A percentile compares a stretch with the other conserved stretches of the same genome.
These are phyloP conservation scores for Balansia obtecta DNA, from an alignment of 2,329 filamentous ascomycete species.

Conservation along the genomic window DNA sequence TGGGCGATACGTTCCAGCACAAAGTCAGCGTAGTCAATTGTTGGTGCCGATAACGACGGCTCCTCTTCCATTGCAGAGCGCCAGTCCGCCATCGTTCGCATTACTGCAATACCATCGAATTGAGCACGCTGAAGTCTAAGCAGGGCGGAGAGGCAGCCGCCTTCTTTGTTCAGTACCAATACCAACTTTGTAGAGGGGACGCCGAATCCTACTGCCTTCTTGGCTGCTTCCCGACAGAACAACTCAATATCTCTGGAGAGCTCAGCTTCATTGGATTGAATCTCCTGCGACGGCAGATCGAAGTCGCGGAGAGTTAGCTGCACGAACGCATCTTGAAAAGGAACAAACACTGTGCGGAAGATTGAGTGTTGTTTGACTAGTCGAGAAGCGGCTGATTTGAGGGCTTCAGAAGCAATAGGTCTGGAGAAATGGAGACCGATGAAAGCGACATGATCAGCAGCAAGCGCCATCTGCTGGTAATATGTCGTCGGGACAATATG, in stretches of 20 bases:
- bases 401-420: neutral
- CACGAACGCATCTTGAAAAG: neutral
- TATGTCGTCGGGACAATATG: neutral
- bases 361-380: neutral
- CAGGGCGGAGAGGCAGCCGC: neutral
- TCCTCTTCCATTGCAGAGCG: neutral
- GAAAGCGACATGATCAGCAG: neutral
- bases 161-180: neutral
- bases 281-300: neutral
- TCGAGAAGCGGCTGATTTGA: neutral
- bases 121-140: neutral
- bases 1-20: neutral
- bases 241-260: neutral
- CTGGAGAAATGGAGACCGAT: neutral
- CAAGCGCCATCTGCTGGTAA: neutral
- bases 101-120: neutral
- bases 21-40: neutral
- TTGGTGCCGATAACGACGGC: neutral
- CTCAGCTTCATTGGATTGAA: neutral
- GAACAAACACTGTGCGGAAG: neutral
- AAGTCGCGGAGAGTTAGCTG: neutral
- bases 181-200: neutral
- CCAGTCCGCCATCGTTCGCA: neutral
- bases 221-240: neutral
- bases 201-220: neutral